phyloP scores from a whole-genome alignment of 2,329 filamentous ascomycete species.

The Esteya vermicola region DNA sequence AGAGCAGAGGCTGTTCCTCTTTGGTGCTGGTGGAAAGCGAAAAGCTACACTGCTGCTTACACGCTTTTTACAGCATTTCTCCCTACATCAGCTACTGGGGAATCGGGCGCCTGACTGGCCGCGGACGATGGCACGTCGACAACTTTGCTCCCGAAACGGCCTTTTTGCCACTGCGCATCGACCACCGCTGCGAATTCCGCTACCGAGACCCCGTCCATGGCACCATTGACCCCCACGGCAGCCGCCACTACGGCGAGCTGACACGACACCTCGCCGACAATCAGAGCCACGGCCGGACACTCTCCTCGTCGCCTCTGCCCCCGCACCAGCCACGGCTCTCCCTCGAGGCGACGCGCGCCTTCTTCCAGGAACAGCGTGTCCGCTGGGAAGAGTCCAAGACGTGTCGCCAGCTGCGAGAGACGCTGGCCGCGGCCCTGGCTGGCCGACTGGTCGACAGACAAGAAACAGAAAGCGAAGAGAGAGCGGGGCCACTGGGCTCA shows the following conservation, averaged over 20 bases:
- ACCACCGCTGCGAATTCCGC: constrained; percentile 5
- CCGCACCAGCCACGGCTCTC: no score
- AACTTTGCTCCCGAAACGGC: constrained; percentile 5
- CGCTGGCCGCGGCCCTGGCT: constrained; percentile 3
- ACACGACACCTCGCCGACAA: constrained; percentile 4
- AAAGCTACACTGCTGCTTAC: not conserved
- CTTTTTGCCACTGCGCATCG: constrained; percentile 7
- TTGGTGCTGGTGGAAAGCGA: no score
- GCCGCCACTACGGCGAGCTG: constrained; percentile 3
- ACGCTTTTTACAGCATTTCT: not conserved
- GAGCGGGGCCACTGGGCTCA: no score
- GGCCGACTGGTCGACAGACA: constrained; percentile 2
- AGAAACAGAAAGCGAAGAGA: no score
- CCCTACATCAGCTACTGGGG: constrained; percentile 9
- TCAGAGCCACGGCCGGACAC: no score
- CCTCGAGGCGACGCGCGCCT: constrained; percentile 1
- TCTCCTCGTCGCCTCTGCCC: not conserved
- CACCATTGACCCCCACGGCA: not conserved
- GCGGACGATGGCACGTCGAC: constrained; percentile 7
- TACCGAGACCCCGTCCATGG: constrained; percentile 6
- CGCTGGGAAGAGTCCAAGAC: constrained; percentile 8
- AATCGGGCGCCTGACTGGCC: constrained; percentile 9
- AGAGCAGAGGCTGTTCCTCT: no score
- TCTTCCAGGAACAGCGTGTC: constrained; percentile 1
- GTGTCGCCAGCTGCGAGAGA: constrained; percentile 7